Evolutionary conservation across 495 filamentous ascomycete species (phyloP), one percentile per base, ranked within the genome.

Genomic region (Daldinia childiae): DNA sequence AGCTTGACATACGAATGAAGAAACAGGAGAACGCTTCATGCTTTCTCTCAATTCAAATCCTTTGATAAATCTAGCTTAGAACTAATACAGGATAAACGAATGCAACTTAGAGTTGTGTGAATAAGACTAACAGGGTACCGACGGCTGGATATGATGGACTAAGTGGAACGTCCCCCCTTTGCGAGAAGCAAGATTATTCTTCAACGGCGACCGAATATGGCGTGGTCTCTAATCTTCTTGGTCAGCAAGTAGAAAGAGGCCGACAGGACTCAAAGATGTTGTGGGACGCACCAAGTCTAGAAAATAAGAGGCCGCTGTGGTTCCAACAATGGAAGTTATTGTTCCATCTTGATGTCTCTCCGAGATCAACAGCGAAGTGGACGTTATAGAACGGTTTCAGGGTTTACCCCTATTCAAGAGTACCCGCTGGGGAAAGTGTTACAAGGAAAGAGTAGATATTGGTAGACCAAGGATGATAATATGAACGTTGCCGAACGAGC

Each of bases 401-500:
- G 64, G 64, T 66, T 66, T 24, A 59, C 64, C 64, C 64, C 34
- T 66, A 59, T 58, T 50, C 43, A 26, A 43, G 45, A 52, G 56
- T 1, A 26, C 29, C 24, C 55, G 43, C 32, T 26, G 3, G 19
- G 43, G 43, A 48, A 48, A 48, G 43, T 48, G 43, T 48, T 4
- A 48, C 43, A 24, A 48, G 43, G 43, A 19, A 11, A 21, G 52
- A 56, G 29, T 4, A 34, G 52, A 15, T 56, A 56, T 55, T 55
- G 51, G 51, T 30, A 43, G 48, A 27, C n/a, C 29, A 60, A 70
- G 38, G 24, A 62, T 51, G 52, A 50, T 26, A 67, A 65, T 65
- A 64, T 32, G 65, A 68, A 65, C 62, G 70, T 62, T 62, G 64
- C 64, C 60, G 61, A 34, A 43, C 32, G 30, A 48, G 27, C 64